These are phyloP conservation scores for Strobilomyces confusus DNA, from an alignment of 768 basidiomycete species.

Conservation along the genomic window DNA sequence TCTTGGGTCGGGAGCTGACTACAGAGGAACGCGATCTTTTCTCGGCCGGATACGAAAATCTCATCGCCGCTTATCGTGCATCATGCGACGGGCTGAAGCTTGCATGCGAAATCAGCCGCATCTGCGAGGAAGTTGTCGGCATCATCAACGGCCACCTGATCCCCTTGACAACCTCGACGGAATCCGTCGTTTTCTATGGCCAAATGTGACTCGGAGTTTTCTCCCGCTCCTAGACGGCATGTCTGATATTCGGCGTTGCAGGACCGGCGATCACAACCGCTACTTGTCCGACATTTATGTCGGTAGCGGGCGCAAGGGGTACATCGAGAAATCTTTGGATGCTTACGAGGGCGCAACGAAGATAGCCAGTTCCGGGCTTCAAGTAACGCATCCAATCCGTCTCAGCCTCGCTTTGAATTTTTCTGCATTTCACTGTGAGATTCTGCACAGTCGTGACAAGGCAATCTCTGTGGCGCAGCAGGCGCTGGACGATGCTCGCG, in stretches of 20 bases:
- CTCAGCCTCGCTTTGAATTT: neutral
- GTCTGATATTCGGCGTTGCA: neutral
- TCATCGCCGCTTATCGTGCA: too few species aligned
- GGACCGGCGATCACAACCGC: neutral
- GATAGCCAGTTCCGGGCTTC: neutral
- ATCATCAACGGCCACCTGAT: too few species aligned
- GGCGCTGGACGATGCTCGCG: neutral
- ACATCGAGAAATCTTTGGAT: neutral
- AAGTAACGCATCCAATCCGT: neutral
- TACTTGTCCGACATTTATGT: neutral
- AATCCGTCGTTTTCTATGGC: too few species aligned
- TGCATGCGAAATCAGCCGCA: too few species aligned
- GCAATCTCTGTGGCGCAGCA: neutral
- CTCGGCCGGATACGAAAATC: too few species aligned
- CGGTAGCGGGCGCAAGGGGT: neutral
- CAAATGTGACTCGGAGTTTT: too few species aligned
- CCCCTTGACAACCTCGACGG: too few species aligned
- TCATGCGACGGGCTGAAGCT: too few species aligned
- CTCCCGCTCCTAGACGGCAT: too few species aligned
- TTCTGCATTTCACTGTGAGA: neutral
- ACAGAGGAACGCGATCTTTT: too few species aligned
- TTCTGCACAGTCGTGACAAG: neutral
- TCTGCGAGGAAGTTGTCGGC: too few species aligned
- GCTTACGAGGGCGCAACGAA: neutral
- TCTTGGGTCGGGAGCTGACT: too few species aligned